Conservation (phyloP, 2,329 filamentous ascomycete genomes). For the Sclerotinia minor region DNA sequence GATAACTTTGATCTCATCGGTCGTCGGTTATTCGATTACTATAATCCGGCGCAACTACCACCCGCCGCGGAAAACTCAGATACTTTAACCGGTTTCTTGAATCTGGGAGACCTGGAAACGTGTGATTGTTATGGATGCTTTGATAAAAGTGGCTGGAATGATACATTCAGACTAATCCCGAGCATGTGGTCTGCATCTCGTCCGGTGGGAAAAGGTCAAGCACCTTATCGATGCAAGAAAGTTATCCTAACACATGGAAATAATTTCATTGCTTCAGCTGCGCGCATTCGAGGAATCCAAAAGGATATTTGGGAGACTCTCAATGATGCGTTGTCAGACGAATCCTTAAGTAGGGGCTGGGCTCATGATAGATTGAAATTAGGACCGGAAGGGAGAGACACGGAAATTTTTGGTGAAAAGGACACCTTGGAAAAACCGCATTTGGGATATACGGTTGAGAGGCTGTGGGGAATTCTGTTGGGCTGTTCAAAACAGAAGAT, state of each 20-base stretch:
- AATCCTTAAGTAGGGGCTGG: conserved; percentile 34
- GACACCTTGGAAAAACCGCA: conserved; percentile 40
- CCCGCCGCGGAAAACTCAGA: conserved; percentile 45
- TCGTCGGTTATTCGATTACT: conserved; percentile 31
- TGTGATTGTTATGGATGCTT: conserved; percentile 46
- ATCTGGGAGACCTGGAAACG: conserved; percentile 44
- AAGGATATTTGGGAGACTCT: conserved; percentile 37
- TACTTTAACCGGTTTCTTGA: conserved; percentile 46
- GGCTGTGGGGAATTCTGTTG: conserved; percentile 44
- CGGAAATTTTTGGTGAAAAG: conserved; percentile 32
- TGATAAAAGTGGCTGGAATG: conserved; percentile 46
- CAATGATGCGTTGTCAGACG: conserved; percentile 34
- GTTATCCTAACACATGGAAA: conserved; percentile 49
- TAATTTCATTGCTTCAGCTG: conserved; percentile 49
- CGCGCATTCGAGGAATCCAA: conserved; percentile 44
- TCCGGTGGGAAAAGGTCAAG: conserved; percentile 31
- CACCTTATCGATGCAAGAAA: conserved; percentile 35
- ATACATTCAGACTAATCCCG: conserved; percentile 44
- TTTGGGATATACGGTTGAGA: conserved; percentile 44
- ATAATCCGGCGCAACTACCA: conserved; percentile 39
- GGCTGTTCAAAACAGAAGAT: conserved; percentile 39
- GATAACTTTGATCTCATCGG: conserved; percentile 21
- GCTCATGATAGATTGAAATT: conserved; percentile 37
- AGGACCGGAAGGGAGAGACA: conserved; percentile 26
- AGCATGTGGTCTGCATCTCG: conserved; percentile 41